phyloP scores from a whole-genome alignment of 352 stramenopile genomes.

The Globisporangium rhizosaccharum region DNA sequence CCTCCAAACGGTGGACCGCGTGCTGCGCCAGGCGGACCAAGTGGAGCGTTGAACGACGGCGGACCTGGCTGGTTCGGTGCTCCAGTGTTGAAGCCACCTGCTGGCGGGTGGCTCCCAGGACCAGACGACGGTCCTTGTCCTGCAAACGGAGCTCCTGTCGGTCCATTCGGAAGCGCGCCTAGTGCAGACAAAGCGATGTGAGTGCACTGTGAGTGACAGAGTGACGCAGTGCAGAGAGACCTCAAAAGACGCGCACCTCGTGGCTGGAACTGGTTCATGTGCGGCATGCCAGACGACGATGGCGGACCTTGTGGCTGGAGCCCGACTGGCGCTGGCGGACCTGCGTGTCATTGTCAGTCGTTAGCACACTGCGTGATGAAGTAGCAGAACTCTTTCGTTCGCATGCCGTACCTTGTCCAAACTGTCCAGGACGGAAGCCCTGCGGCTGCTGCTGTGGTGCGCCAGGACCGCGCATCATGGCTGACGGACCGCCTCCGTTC shows the following conservation, averaged over 20 bases:
- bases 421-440: constrained; percentile 19
- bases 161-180: constrained; percentile 19
- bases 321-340: constrained; percentile 6
- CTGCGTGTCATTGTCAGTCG: background rate
- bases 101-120: constrained; percentile 5
- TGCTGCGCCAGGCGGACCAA: constrained; percentile 14
- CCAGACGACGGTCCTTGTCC: constrained; percentile 16
- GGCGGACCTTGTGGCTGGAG: constrained; percentile 15
- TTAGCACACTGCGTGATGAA: background rate
- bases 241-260: constrained; percentile 14
- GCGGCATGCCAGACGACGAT: constrained; percentile 34
- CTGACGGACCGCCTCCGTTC: constrained; percentile 1
- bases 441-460: constrained; percentile 5
- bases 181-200: too few species aligned
- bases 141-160: constrained; percentile 17
- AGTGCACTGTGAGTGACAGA: too few species aligned
- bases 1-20: constrained; percentile 10
- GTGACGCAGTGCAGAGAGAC: background rate
- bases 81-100: constrained; percentile 8
- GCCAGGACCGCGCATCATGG: constrained; percentile 2
- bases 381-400: background rate
- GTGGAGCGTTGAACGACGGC: constrained; percentile 11
- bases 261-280: constrained; percentile 39
- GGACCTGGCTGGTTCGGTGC: constrained; percentile 8
- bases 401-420: constrained; percentile 9